Conservation (phyloP, 805 yeast species). For the Cyberlindnera saturnus region DNA sequence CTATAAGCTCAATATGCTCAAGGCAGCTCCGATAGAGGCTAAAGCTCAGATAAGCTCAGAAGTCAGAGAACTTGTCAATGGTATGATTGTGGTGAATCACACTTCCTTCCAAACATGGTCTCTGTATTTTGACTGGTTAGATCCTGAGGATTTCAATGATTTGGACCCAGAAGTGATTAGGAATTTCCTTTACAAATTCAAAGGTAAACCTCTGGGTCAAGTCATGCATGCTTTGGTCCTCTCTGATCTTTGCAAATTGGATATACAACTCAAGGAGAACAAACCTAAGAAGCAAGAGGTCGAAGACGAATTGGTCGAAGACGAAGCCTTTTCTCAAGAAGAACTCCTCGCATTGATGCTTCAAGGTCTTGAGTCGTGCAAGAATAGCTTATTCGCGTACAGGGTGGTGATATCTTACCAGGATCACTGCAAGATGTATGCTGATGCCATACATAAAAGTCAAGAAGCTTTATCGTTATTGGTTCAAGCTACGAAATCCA, state of each 20-base stretch:
- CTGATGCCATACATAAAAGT: conserved; percentile 53
- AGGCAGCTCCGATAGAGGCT: conserved; percentile 39
- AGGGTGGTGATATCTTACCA: conserved; percentile 60
- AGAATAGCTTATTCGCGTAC: conserved; percentile 51
- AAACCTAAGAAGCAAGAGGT: conserved; percentile 20
- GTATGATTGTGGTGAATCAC: conserved; percentile 64
- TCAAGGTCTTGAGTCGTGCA: conserved; percentile 42
- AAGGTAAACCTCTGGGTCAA: conserved; percentile 53
- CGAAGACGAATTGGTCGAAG: conserved; percentile 20
- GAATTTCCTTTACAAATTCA: conserved; percentile 52
- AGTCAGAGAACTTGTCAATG: conserved; percentile 55
- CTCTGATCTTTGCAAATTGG: conserved; percentile 65
- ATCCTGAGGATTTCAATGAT: conserved; percentile 42
- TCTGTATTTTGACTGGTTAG: conserved; percentile 67
- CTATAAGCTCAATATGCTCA: conserved; percentile 49
- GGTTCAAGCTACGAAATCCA: conserved; percentile 38
- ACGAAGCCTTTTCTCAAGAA: conserved; percentile 34
- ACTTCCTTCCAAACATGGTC: conserved; percentile 66
- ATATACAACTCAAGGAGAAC: conserved; percentile 15
- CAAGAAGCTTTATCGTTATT: conserved; percentile 52
- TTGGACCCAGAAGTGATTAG: conserved; percentile 41
- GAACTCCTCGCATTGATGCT: conserved; percentile 44
- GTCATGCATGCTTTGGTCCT: conserved; percentile 55
- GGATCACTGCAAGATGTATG: conserved; percentile 56
- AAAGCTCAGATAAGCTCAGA: conserved; percentile 36